phyloP scores from a whole-genome alignment of 2,329 filamentous ascomycete genomes.

The Trichophyton verrucosum region DNA sequence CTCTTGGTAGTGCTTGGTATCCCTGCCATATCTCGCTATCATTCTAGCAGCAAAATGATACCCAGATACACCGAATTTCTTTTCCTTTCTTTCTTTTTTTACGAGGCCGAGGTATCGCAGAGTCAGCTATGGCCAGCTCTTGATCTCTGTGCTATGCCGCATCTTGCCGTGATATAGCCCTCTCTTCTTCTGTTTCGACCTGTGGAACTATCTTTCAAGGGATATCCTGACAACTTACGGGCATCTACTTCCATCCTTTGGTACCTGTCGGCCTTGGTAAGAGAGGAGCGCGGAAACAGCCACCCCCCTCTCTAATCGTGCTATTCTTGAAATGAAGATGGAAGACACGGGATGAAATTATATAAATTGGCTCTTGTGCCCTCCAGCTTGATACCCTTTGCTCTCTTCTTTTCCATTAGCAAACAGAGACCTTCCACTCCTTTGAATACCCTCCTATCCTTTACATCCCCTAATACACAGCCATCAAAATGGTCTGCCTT shows the following conservation, averaged over 20 bases:
- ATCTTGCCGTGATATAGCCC: not conserved
- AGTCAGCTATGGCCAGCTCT: conserved; percentile 1
- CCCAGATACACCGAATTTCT: not conserved
- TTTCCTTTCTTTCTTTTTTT: not conserved
- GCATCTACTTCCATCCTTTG: not conserved
- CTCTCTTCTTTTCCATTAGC: not conserved
- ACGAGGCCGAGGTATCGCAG: not conserved
- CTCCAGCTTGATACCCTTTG: not conserved
- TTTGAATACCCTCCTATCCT: not conserved
- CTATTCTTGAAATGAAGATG: not conserved
- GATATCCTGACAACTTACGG: not conserved
- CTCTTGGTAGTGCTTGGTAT: conserved; percentile 1
- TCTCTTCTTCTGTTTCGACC: not conserved
- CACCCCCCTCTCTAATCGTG: not conserved
- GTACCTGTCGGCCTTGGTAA: not conserved
- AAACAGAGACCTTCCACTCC: not conserved
- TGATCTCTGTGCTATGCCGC: not conserved
- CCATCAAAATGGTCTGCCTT: conserved; percentile 10
- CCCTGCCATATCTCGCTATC: not conserved
- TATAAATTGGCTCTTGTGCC: not conserved
- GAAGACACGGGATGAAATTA: not conserved
- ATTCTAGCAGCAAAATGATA: not conserved
- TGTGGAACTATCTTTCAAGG: conserved; percentile 2
- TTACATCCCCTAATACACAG: not conserved
- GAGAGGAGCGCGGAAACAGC: not conserved